These are phyloP conservation scores for Lichtheimia ramosa DNA, from an alignment of 371 early-diverging fungal species.

Conservation along the genomic window DNA sequence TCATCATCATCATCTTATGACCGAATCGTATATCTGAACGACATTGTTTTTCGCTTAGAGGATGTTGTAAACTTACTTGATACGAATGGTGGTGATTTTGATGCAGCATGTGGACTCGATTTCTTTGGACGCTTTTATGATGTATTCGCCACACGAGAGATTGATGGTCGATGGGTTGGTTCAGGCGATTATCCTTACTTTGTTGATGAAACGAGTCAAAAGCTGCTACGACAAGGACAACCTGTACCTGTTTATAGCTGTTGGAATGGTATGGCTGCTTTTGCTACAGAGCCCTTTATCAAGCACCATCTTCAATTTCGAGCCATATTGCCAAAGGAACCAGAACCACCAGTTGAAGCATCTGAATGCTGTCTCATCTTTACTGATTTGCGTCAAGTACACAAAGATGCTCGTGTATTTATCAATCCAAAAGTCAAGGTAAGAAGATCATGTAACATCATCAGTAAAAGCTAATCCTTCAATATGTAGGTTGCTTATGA, in stretches of 20 bases:
- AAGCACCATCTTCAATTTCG: slow-evolving; percentile 15
- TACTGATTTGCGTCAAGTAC: slow-evolving; percentile 17
- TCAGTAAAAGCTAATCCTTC: background rate
- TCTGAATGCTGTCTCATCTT: slow-evolving; percentile 29
- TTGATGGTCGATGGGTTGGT: slow-evolving; percentile 19
- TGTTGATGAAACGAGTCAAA: slow-evolving; percentile 11
- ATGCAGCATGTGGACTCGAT: slow-evolving; percentile 31
- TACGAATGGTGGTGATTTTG: slow-evolving; percentile 21
- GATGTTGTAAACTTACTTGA: slow-evolving; percentile 23
- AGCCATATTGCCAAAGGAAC: slow-evolving; percentile 19
- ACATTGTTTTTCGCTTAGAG: slow-evolving; percentile 17
- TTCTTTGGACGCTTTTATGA: slow-evolving; percentile 31
- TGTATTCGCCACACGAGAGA: slow-evolving; percentile 28
- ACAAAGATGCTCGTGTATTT: slow-evolving; percentile 14
- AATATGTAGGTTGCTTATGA: slow-evolving; percentile 23
- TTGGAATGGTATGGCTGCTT: slow-evolving; percentile 31
- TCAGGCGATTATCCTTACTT: slow-evolving; percentile 30
- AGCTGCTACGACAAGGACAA: slow-evolving; percentile 9
- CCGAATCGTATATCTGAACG: slow-evolving; percentile 28
- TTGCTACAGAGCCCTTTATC: slow-evolving; percentile 4
- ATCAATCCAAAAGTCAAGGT: slow-evolving; percentile 27
- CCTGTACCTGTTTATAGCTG: slow-evolving; percentile 31
- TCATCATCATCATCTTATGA: slow-evolving; percentile 1
- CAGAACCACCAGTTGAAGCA: slow-evolving; percentile 18
- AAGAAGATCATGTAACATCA: slow-evolving; percentile 1